Percentiles rank a stretch among this genome's conserved stretches.
phyloP scores from a whole-genome alignment of 345 rosid genomes.

The Citrus mangshanensis region DNA sequence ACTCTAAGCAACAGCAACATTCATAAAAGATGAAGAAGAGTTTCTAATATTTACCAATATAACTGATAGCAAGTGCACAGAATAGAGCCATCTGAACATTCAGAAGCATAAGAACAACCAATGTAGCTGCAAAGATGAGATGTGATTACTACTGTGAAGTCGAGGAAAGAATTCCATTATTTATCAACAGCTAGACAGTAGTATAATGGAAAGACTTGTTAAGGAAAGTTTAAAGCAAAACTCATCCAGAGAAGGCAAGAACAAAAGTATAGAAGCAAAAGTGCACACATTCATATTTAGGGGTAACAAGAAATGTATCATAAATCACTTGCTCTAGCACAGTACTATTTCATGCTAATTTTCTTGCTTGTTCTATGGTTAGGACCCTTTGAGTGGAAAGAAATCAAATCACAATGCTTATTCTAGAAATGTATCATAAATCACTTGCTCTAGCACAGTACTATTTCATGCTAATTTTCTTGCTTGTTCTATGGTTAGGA shows the following conservation, averaged over 20 bases:
- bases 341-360: background rate
- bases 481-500: background rate
- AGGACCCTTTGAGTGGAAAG: background rate
- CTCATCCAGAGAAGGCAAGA: background rate
- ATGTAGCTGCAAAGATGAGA: constrained; percentile 59
- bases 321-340: background rate
- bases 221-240: background rate
- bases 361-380: background rate
- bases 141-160: background rate
- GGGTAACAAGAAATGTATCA: background rate
- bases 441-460: background rate
- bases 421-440: background rate
- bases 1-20: background rate
- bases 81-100: constrained; percentile 89
- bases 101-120: constrained; percentile 54
- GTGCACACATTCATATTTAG: background rate
- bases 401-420: background rate
- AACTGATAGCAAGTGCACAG: constrained; percentile 63
- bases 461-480: background rate
- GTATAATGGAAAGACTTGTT: background rate
- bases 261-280: background rate
- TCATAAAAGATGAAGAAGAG: background rate
- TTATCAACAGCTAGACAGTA: background rate
- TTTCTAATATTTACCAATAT: constrained; percentile 49
- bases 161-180: background rate